A percentile compares a stretch with the other conserved stretches of the same genome.
Conservation (phyloP, 2,329 filamentous ascomycete species). For the Aureobasidium sp. region DNA sequence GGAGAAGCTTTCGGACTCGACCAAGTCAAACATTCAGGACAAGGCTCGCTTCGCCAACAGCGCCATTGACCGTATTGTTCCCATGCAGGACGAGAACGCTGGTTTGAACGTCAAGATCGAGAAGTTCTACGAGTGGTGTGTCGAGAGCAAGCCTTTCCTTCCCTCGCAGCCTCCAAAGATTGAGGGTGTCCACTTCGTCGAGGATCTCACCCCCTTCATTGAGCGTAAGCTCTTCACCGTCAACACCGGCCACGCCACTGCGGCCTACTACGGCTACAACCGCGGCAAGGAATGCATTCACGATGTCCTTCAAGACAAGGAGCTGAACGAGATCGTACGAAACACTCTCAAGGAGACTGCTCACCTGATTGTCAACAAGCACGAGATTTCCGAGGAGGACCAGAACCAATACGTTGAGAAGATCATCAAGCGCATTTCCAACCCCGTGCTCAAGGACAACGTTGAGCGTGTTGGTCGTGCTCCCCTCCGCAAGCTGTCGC, state of each 20-base stretch:
- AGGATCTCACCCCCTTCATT: constrained; percentile 87
- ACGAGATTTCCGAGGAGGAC: constrained; percentile 65
- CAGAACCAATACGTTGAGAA: constrained; percentile 84
- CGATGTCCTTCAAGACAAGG: constrained; percentile 74
- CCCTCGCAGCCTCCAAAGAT: constrained; percentile 64
- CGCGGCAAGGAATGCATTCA: constrained; percentile 80
- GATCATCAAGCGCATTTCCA: constrained; percentile 88
- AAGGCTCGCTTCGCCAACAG: constrained; percentile 93
- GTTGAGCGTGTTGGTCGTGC: constrained; percentile 94
- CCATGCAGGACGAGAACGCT: constrained; percentile 71
- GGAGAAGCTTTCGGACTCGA: constrained; percentile 61
- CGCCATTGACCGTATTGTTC: constrained; percentile 96
- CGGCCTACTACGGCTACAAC: constrained; percentile 90
- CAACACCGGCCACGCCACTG: constrained; percentile 95
- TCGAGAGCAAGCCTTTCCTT: constrained; percentile 79
- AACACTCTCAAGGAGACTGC: constrained; percentile 80
- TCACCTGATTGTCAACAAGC: constrained; percentile 76
- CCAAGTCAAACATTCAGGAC: constrained; percentile 59
- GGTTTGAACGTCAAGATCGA: constrained; percentile 91
- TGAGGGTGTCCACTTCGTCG: constrained; percentile 86
- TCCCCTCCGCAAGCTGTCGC: constrained; percentile 84
- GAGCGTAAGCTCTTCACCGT: constrained; percentile 99
- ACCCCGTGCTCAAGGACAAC: constrained; percentile 84
- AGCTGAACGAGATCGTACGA: constrained; percentile 73
- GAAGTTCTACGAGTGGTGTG: constrained; percentile 99